Conservation (phyloP, 108 stramenopile genomes). For the Nitzschia palea region DNA sequence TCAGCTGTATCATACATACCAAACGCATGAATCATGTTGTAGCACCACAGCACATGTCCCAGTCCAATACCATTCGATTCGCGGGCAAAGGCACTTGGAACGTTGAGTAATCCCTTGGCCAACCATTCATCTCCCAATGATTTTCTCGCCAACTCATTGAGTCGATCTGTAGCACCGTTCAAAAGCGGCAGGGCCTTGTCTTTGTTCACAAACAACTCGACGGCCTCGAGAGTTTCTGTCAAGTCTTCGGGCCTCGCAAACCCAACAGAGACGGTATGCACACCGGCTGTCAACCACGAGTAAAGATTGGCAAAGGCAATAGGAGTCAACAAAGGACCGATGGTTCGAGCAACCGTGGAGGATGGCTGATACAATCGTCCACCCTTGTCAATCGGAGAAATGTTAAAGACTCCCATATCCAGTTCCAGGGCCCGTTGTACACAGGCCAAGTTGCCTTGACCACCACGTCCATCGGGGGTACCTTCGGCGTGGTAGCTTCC, state of each 20-base stretch:
- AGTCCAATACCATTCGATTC: conserved; percentile 6
- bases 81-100: not conserved
- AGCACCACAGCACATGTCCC: conserved; percentile 69
- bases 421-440: conserved; percentile 60
- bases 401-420: conserved; percentile 76
- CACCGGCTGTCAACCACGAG: conserved; percentile 47
- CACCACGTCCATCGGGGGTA: conserved; percentile 36
- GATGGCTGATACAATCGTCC: conserved; percentile 76
- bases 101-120: conserved; percentile 61
- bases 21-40: conserved; percentile 71
- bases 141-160: conserved; percentile 43
- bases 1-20: conserved; percentile 77
- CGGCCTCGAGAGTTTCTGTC: conserved; percentile 64
- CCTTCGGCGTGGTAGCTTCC: conserved; percentile 87
- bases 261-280: conserved; percentile 72
- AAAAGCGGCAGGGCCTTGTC: conserved; percentile 31
- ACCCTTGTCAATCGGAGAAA: conserved; percentile 90
- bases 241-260: conserved; percentile 76
- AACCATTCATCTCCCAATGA: conserved; percentile 74
- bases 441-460: conserved; percentile 64
- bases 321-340: conserved; percentile 72
- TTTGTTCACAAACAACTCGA: conserved; percentile 37
- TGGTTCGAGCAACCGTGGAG: conserved; percentile 51
- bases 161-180: conserved; percentile 38
- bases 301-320: conserved; percentile 13